Conservation (phyloP, 1,284 basidiomycete species). For the Tylopilus microsporus region DNA sequence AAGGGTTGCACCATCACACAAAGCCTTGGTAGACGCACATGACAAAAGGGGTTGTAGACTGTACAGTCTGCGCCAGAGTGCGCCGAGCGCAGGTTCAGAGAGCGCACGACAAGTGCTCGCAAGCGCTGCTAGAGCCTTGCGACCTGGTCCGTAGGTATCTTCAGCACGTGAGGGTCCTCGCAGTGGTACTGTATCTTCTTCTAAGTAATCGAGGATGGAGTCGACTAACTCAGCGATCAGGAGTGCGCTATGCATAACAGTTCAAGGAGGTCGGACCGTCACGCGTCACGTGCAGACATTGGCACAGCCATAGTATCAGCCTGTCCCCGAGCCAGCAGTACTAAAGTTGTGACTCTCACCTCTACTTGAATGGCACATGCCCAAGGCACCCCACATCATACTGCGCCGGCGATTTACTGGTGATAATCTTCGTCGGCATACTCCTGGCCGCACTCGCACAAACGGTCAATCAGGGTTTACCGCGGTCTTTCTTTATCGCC, state of each 20-base stretch:
- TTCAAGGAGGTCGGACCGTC: neutral
- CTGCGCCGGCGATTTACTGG: too few species aligned
- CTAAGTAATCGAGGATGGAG: neutral
- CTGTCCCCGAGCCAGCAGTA: too few species aligned
- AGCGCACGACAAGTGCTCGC: constrained; percentile 23
- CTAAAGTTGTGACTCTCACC: too few species aligned
- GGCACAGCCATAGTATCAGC: too few species aligned
- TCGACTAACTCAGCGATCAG: neutral
- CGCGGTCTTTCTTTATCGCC: too few species aligned
- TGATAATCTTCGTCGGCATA: too few species aligned
- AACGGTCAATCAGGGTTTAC: too few species aligned
- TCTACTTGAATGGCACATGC: too few species aligned
- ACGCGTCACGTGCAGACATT: too few species aligned
- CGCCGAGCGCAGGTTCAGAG: constrained; percentile 20
- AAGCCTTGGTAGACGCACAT: constrained; percentile 1
- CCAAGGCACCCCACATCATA: too few species aligned
- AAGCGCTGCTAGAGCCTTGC: constrained; percentile 13
- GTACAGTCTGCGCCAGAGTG: constrained; percentile 15
- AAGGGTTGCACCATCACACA: neutral
- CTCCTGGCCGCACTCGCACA: too few species aligned
- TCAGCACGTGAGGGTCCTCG: neutral
- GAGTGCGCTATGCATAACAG: constrained; percentile 29
- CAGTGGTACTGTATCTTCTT: neutral
- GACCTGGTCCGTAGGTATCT: neutral
- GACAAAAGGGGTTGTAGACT: constrained; percentile 11